Evolutionary conservation across 225 moss, liverwort and hornwort genomes (phyloP), one percentile per base, ranked within the genome.

Genomic region (Rhytidiadelphus loreus): DNA sequence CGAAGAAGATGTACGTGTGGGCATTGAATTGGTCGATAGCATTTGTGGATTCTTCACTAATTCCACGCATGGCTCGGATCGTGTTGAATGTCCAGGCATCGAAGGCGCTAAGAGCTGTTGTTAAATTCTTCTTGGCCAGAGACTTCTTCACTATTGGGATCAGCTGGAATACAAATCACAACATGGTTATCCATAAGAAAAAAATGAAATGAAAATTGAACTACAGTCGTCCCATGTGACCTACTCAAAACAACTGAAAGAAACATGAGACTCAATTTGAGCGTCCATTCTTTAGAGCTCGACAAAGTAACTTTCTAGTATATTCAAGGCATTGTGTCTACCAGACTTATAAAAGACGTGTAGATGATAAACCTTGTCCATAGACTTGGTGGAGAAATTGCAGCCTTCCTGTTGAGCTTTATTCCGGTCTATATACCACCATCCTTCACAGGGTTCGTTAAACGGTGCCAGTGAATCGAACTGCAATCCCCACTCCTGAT

Each of bases 341-440:
- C 12, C 22, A 63, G 21, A 46, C 24, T 57, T 86, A 37, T 21
- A 50, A 71, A 77, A 84, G 70, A 79, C 24, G 28, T 52, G 30
- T 32, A 66, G 55, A 83, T 85, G 28, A 77, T 43, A 81, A 70
- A 98, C 98, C 97, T 95, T 93, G 81, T 95, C 94, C 92, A 97
- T 93, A 16, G 98, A 92, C 56, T 87, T 91, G 46, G 91, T 88
- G 46, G 97, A 93, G 88, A 99, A 97, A 79, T 97, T 99, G 94
- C 99, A 99, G 39, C 99, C 99, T 88, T 99, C 99, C 82, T 99
- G 99, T 41, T 95, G 95, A 71, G 95, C n/a, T 93, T 96, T 99
- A 25, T 94, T 96, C 56, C 97, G 93, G 68, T 97, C 95, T 35
- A 96, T 89, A 76, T 97, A 95, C 99, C 97, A 99, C 93, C 97